Percentiles rank a stretch among this genome's conserved stretches.
These are phyloP conservation scores for Cladosporium sp. DNA, from an alignment of 2,329 filamentous ascomycete genomes.

Conservation along the genomic window DNA sequence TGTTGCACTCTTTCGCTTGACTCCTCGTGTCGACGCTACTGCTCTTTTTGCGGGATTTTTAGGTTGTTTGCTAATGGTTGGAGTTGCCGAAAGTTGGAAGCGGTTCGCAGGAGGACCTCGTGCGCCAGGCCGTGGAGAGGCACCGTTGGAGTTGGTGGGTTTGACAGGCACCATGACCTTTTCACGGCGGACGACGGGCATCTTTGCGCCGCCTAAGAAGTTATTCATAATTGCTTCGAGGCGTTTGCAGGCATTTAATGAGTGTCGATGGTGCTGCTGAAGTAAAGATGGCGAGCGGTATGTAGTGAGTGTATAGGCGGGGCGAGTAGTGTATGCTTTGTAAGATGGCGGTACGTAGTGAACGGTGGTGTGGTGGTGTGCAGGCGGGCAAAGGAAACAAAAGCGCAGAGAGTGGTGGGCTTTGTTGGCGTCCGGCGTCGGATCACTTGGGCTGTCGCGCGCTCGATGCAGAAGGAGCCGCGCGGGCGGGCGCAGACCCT, in stretches of 20 bases:
- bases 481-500: background rate
- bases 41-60: slow-evolving; percentile 19
- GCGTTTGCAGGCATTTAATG: slow-evolving; percentile 3
- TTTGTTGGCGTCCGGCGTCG: slow-evolving; percentile 7
- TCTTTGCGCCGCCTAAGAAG: slow-evolving; percentile 20
- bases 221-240: slow-evolving; percentile 5
- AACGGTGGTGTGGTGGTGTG: slow-evolving; percentile 4
- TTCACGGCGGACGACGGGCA: slow-evolving; percentile 29
- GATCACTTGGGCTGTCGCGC: background rate
- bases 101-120: slow-evolving; percentile 23
- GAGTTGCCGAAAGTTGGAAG: slow-evolving; percentile 28
- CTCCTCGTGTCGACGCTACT: slow-evolving; percentile 27
- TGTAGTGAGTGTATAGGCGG: background rate
- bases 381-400: background rate
- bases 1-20: slow-evolving; percentile 39
- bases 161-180: slow-evolving; percentile 29
- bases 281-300: background rate
- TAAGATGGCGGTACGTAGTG: background rate
- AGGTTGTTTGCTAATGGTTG: slow-evolving; percentile 7
- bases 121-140: slow-evolving; percentile 20
- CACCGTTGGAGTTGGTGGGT: slow-evolving; percentile 15
- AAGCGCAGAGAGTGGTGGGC: background rate
- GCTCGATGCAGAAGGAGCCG: background rate
- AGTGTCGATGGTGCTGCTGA: background rate
- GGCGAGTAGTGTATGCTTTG: slow-evolving; percentile 9